These are phyloP conservation scores for Paraphoma sp. DNA, from an alignment of 2,329 filamentous ascomycete species.

Conservation along the genomic window DNA sequence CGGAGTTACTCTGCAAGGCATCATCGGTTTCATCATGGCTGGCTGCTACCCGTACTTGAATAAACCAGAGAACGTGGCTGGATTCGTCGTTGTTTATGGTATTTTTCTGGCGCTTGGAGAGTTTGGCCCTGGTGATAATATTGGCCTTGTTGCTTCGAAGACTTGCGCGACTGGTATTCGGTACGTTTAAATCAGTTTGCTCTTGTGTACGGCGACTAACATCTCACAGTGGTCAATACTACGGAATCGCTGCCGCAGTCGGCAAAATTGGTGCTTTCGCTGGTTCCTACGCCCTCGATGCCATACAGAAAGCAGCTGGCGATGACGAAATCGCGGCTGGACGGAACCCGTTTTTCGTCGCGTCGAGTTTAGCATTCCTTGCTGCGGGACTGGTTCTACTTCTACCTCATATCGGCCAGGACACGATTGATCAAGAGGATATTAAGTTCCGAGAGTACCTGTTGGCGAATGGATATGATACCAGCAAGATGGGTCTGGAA, in stretches of 20 bases:
- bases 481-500: slow-evolving; percentile 59
- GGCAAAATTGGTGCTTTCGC: slow-evolving; percentile 86
- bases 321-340: slow-evolving; percentile 59
- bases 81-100: slow-evolving; percentile 79
- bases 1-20: slow-evolving; percentile 74
- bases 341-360: slow-evolving; percentile 92
- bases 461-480: slow-evolving; percentile 77
- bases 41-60: slow-evolving; percentile 76
- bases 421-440: slow-evolving; percentile 84
- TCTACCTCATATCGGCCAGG: slow-evolving; percentile 78
- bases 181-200: slow-evolving; percentile 23
- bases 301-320: slow-evolving; percentile 55
- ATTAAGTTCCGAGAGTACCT: slow-evolving; percentile 76
- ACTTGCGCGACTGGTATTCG: slow-evolving; percentile 85
- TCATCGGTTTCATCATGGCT: slow-evolving; percentile 89
- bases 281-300: slow-evolving; percentile 81
- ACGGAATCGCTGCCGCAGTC: slow-evolving; percentile 72
- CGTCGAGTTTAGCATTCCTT: slow-evolving; percentile 75
- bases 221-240: slow-evolving; percentile 69
- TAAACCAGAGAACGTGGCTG: slow-evolving; percentile 70
- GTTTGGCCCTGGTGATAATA: slow-evolving; percentile 88
- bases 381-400: slow-evolving; percentile 70
- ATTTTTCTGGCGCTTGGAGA: slow-evolving; percentile 81
- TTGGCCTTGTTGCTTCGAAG: slow-evolving; percentile 85
- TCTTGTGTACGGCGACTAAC: background rate